These are phyloP conservation scores for Limonomyces culmigenus DNA, from an alignment of 1,284 basidiomycete genomes.

Conservation along the genomic window DNA sequence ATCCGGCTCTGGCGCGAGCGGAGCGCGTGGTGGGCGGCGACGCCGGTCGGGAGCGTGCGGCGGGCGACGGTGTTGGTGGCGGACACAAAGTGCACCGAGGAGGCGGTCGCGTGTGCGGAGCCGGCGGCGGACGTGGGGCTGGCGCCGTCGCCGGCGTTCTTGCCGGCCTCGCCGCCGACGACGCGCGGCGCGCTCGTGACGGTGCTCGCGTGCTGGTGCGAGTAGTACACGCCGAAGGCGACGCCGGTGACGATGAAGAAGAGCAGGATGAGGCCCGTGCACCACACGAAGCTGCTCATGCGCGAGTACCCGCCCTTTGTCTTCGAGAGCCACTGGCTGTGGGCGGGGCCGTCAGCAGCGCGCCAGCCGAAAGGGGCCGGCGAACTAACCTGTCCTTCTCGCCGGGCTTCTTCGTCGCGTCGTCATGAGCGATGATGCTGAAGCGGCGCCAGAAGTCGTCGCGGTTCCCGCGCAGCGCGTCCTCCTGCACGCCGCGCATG, in stretches of 20 bases:
- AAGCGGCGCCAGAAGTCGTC: constrained; percentile 77
- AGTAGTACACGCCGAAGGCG: neutral
- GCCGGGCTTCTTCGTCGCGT: constrained; percentile 37
- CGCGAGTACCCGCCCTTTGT: constrained; percentile 32
- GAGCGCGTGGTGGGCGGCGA: neutral
- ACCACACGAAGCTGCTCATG: constrained; percentile 51
- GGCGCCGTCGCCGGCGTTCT: constrained; percentile 46
- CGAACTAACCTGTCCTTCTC: too few relatives aligned
- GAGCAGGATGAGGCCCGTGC: constrained; percentile 41
- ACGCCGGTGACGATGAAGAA: constrained; percentile 19
- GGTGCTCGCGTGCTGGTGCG: constrained; percentile 12
- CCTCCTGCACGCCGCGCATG: constrained; percentile 52
- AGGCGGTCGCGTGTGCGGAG: constrained; percentile 4
- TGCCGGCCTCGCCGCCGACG: constrained; percentile 40
- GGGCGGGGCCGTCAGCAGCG: constrained; percentile 5
- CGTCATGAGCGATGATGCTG: constrained; percentile 63
- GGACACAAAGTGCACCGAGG: constrained; percentile 15
- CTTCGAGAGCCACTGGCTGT: constrained; percentile 49
- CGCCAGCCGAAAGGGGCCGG: neutral
- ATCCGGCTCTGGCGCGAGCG: neutral
- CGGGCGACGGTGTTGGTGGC: constrained; percentile 30
- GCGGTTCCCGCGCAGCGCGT: constrained; percentile 40
- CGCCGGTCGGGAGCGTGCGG: neutral
- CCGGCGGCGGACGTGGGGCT: constrained; percentile 19
- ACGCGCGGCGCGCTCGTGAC: constrained; percentile 33